phyloP scores from a whole-genome alignment of 257 asterid genomes.

The Nicotiana benthamiana region DNA sequence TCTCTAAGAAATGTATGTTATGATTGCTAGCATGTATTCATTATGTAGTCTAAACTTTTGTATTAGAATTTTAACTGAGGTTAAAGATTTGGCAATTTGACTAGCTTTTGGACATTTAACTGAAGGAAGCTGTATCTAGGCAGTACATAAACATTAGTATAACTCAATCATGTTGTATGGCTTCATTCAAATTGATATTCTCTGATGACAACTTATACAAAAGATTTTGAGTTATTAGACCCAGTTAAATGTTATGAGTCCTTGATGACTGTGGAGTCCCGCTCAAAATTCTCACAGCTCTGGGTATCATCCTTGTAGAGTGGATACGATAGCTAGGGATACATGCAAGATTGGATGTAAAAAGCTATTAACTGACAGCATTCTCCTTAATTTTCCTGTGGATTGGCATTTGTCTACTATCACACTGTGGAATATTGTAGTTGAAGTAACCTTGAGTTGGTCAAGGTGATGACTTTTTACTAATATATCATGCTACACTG shows the following conservation, averaged over 20 bases:
- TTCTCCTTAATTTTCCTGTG: background rate
- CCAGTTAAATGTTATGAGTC: background rate
- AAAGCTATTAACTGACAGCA: background rate
- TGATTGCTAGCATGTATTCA: background rate
- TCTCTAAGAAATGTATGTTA: background rate
- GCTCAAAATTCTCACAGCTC: background rate
- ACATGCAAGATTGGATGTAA: background rate
- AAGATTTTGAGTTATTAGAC: background rate
- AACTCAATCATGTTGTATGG: background rate
- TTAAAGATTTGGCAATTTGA: background rate
- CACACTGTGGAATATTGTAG: background rate
- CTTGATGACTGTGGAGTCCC: background rate
- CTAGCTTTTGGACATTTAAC: background rate
- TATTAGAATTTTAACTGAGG: background rate
- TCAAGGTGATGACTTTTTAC: background rate
- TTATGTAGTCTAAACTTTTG: background rate
- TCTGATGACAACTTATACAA: background rate
- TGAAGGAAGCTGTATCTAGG: background rate
- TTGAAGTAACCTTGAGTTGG: background rate
- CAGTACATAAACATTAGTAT: background rate
- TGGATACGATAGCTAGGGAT: background rate
- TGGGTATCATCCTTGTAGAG: background rate
- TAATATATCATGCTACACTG: background rate
- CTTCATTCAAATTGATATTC: background rate
- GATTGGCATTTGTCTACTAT: background rate